phyloP scores from a whole-genome alignment of 352 stramenopile species.

The Pythium insidiosum region DNA sequence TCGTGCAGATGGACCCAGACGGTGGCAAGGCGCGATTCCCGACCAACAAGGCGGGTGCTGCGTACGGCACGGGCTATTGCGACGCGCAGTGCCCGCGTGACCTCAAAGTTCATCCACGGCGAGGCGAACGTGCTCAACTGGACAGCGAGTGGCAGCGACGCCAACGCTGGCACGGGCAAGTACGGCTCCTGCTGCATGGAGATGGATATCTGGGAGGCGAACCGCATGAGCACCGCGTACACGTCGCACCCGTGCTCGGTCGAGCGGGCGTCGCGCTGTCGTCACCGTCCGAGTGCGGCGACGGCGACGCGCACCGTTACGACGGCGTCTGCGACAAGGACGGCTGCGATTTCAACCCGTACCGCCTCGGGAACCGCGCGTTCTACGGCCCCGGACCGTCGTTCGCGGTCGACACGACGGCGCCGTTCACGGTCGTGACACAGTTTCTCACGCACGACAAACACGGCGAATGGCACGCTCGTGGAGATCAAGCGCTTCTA shows the following conservation, averaged over 20 bases:
- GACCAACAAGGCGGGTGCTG: constrained; percentile 43
- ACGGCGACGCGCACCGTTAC: constrained; percentile 37
- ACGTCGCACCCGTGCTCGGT: constrained; percentile 29
- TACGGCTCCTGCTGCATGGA: constrained; percentile 65
- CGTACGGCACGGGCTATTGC: constrained; percentile 66
- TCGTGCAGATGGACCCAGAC: constrained; percentile 63
- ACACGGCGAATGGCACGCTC: constrained; percentile 36
- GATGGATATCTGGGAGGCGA: constrained; percentile 29
- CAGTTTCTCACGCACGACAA: constrained; percentile 63
- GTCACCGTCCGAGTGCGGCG: constrained; percentile 32
- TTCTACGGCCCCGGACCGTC: constrained; percentile 51
- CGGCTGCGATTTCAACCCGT: constrained; percentile 67
- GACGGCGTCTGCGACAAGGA: constrained; percentile 73
- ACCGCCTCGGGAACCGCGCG: constrained; percentile 50
- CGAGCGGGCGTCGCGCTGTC: constrained; percentile 27
- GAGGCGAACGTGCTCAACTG: constrained; percentile 62
- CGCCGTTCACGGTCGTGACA: constrained; percentile 61
- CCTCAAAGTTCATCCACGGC: constrained; percentile 77
- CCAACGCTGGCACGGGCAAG: constrained; percentile 37
- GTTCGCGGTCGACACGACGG: constrained; percentile 52
- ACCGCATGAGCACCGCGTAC: constrained; percentile 13
- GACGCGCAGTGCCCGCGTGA: constrained; percentile 64
- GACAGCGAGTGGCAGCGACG: constrained; percentile 15
- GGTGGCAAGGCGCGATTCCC: constrained; percentile 35
- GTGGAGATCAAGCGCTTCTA: constrained; percentile 65